Evolutionary conservation across 331 rosid species (phyloP), one percentile per base, ranked within the genome.

Genomic region (Saraca asoca): DNA sequence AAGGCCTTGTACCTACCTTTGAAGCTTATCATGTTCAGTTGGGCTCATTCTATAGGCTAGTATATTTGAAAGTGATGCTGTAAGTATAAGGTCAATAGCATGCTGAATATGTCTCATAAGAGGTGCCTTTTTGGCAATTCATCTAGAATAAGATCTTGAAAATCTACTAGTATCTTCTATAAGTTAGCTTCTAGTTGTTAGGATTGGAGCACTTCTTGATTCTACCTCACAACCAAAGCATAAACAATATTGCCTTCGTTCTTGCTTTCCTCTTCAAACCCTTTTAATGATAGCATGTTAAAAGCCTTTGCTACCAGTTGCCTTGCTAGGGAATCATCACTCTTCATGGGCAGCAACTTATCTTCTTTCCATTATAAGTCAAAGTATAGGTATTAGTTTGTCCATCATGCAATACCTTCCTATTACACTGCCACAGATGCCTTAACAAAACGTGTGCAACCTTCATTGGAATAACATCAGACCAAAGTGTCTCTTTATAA

Each of bases 21-120:
- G 2, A 4, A 64, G 0, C 5, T 13, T 34, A 3, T 49, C 34
- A 34, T 64, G 29, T 11, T 64, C 58, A 1, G 14, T 2, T 0
- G 49, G 70, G 3, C 70, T 34, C 59, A 33, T 50, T 15, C 9
- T 7, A 13, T 64, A 64, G 2, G 19, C 45, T 10, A 42, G 48
- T 0, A 64, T 14, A 6, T 50, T 65, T 4, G 49, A 42, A 4
- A 65, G 19, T 24, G 33, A 15, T 1, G 29, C 51, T 0, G 42
- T 33, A 0, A 13, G 58, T 0, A 39, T 2, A 0, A 67, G 15
- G 7, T 52, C 61, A 0, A 66, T 19, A 0, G 19, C 17, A 13
- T 51, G 53, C 2, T 67, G 33, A 0, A 67, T 67, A 2, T 53
- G 15, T 3, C 11, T 1, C 29, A 31, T 29, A 9, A 43, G 0